Percentiles rank a stretch among this genome's conserved stretches.
Conservation (phyloP, 169 alveolate genomes). For the Cryptosporidium felis region DNA sequence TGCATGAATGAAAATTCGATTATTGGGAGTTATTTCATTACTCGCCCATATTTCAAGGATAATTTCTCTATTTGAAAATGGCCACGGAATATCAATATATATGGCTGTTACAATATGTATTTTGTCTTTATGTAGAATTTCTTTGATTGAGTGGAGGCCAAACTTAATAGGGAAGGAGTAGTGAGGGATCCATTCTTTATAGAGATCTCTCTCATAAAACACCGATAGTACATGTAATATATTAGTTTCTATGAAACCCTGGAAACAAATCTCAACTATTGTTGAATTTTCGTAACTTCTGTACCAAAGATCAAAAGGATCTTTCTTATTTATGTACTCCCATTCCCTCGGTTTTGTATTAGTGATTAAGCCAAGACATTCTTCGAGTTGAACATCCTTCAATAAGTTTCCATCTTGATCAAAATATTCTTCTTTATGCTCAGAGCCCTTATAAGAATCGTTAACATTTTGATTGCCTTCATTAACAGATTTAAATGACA, state of each 20-base stretch:
- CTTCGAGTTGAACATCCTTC: not conserved
- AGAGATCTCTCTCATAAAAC: slow-evolving; percentile 64
- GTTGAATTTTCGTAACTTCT: slow-evolving; percentile 38
- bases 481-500: slow-evolving; percentile 30
- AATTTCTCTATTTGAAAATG: slow-evolving; percentile 50
- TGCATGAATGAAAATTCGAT: slow-evolving; percentile 56
- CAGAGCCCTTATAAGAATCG: not conserved
- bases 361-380: slow-evolving; percentile 31
- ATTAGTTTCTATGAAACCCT: slow-evolving; percentile 43
- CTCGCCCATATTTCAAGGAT: slow-evolving; percentile 66
- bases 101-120: slow-evolving; percentile 42
- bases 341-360: slow-evolving; percentile 28
- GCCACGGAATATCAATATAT: slow-evolving; percentile 67
- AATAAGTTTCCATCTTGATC: slow-evolving; percentile 16
- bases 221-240: slow-evolving; percentile 48
- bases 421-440: slow-evolving; percentile 8
- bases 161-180: slow-evolving; percentile 47
- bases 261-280: slow-evolving; percentile 57
- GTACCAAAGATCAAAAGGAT: slow-evolving; percentile 61
- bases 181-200: slow-evolving; percentile 62
- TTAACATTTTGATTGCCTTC: too few species aligned
- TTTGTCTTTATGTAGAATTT: slow-evolving; percentile 27
- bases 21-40: slow-evolving; percentile 47
- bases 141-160: slow-evolving; percentile 48
- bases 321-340: slow-evolving; percentile 4